phyloP scores from a whole-genome alignment of 495 filamentous ascomycete genomes.

The Aspergillus ostianus region DNA sequence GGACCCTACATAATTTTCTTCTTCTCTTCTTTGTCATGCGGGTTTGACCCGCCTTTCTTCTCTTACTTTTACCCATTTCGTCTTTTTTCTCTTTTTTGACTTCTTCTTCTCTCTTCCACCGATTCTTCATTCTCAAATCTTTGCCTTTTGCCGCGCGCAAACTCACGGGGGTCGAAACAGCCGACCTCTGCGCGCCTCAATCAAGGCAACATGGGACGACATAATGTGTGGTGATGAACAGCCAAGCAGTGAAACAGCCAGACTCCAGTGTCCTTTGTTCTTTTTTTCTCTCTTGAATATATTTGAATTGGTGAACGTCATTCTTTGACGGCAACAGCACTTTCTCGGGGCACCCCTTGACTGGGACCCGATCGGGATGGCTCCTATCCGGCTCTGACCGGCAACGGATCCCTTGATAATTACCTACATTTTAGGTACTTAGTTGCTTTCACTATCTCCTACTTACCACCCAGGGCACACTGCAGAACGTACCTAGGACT shows the following conservation, averaged over 20 bases:
- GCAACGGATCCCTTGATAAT: not conserved
- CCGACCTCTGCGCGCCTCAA: not conserved
- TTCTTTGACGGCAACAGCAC: not conserved
- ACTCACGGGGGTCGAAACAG: not conserved
- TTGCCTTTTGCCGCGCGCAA: not conserved
- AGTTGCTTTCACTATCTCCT: not conserved
- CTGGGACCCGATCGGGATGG: not conserved
- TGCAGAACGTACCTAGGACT: not conserved
- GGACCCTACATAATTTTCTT: not conserved
- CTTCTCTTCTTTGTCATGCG: constrained; percentile 8
- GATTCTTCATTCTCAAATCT: constrained; percentile 6
- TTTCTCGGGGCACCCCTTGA: not conserved
- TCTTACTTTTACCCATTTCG: constrained; percentile 15
- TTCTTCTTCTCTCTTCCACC: constrained; percentile 7
- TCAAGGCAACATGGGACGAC: constrained; percentile 16
- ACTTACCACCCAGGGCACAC: not conserved
- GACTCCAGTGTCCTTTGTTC: constrained; percentile 17
- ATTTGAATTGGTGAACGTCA: constrained; percentile 5
- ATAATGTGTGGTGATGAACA: constrained; percentile 31
- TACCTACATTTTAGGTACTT: not conserved
- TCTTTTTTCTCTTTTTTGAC: constrained; percentile 6
- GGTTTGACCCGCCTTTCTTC: constrained; percentile 5
- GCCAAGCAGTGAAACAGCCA: constrained; percentile 21
- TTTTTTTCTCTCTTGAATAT: constrained; percentile 11
- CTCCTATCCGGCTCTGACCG: not conserved